These are phyloP conservation scores for Apiotrichum porosum DNA, from an alignment of 1,284 basidiomycete species.

Conservation along the genomic window DNA sequence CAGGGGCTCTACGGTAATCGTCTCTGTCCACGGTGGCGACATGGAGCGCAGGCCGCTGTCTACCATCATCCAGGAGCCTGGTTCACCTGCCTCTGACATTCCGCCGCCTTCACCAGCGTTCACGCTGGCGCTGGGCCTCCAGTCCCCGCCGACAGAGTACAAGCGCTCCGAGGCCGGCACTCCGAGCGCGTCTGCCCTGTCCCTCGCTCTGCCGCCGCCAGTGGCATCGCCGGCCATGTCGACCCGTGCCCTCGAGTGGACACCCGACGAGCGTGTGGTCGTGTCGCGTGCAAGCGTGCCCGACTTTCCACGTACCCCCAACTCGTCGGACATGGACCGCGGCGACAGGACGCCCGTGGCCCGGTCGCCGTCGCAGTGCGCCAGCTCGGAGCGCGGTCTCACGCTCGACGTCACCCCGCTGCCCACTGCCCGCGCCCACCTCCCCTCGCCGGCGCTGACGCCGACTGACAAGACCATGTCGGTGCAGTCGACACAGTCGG, in stretches of 20 bases:
- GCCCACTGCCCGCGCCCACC: neutral
- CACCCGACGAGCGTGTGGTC: slow-evolving; percentile 9
- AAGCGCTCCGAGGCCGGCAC: neutral
- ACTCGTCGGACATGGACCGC: neutral
- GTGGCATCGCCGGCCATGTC: neutral
- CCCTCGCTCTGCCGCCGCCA: neutral
- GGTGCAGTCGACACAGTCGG: no score
- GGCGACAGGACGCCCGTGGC: no score
- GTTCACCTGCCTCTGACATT: no score
- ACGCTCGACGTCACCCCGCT: neutral
- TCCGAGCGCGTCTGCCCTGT: neutral
- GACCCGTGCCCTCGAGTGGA: slow-evolving; percentile 5
- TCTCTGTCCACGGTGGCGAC: no score
- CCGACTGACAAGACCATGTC: neutral
- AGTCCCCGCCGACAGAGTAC: neutral
- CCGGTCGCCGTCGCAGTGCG: no score
- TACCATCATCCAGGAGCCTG: no score
- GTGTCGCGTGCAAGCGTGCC: slow-evolving; percentile 9
- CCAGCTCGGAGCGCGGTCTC: neutral
- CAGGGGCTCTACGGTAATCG: no score
- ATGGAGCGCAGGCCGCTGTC: no score
- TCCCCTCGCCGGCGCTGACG: neutral
- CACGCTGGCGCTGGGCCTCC: neutral
- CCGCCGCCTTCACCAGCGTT: neutral
- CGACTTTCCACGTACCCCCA: neutral